Conservation (phyloP, 768 basidiomycete genomes). For the Boletus speciosus region DNA sequence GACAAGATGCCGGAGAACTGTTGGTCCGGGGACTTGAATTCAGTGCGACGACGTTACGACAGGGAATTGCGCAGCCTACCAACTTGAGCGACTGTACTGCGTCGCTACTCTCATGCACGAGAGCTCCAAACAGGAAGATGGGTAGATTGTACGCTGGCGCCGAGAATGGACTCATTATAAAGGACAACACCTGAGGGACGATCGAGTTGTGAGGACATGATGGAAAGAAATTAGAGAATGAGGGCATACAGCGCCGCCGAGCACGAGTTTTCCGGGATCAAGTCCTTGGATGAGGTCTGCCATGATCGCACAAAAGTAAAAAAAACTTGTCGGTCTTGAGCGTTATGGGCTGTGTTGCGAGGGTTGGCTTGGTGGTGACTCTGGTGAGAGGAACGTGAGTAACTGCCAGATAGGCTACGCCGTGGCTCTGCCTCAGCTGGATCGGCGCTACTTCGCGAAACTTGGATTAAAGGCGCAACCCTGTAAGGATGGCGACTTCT, state of each 20-base stretch:
- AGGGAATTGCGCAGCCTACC: constrained; percentile 33
- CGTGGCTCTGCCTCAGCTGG: background rate
- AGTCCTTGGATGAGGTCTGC: constrained; percentile 68
- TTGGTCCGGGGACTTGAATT: background rate
- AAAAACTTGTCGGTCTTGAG: background rate
- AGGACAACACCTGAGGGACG: constrained; percentile 53
- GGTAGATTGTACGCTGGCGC: constrained; percentile 76
- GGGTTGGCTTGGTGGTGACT: background rate
- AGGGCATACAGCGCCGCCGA: constrained; percentile 54
- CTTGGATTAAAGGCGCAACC: background rate
- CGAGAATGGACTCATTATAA: constrained; percentile 50
- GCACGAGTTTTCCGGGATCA: constrained; percentile 67
- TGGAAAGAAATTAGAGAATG: background rate
- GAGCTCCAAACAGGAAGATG: constrained; percentile 75
- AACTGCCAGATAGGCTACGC: background rate
- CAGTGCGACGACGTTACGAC: background rate
- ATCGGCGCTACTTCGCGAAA: background rate
- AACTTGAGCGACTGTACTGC: constrained; percentile 60
- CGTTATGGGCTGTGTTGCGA: background rate
- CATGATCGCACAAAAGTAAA: constrained; percentile 27
- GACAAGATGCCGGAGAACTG: constrained; percentile 67
- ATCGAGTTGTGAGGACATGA: background rate
- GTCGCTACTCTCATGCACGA: constrained; percentile 68
- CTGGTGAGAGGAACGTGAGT: constrained; percentile 1
- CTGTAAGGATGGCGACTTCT: background rate